Percentiles rank a stretch among this genome's conserved stretches.
Conservation (phyloP, 495 filamentous ascomycete species). For the Tuber indicum region DNA sequence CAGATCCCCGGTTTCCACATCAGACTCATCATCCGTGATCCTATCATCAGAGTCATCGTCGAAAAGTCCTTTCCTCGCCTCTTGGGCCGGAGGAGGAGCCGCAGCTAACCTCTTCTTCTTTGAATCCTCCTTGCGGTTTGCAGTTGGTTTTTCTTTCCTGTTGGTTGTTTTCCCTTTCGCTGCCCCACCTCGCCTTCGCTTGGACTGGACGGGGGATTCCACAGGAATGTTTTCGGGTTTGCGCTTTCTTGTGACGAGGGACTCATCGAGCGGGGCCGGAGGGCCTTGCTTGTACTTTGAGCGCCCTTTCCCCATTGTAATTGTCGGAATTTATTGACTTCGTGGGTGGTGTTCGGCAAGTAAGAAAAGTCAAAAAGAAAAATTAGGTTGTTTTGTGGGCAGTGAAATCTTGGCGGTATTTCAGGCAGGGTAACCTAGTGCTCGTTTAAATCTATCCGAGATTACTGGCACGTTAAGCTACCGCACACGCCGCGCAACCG, state of each 20-base stretch:
- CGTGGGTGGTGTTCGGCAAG: not conserved
- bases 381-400: not conserved
- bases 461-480: not conserved
- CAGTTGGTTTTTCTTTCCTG: constrained; percentile 33
- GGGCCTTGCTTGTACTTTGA: constrained; percentile 94
- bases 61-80: constrained; percentile 38
- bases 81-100: constrained; percentile 38
- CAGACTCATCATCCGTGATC: constrained; percentile 49
- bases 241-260: constrained; percentile 55
- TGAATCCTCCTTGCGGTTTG: constrained; percentile 32
- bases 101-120: constrained; percentile 44
- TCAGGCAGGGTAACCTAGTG: not conserved
- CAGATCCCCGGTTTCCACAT: constrained; percentile 54
- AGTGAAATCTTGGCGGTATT: not conserved
- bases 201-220: not conserved
- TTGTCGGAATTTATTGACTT: not conserved
- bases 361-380: not conserved
- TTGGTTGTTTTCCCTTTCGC: constrained; percentile 37
- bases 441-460: not conserved
- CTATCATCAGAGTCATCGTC: constrained; percentile 46
- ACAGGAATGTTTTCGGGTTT: constrained; percentile 32
- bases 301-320: constrained; percentile 75
- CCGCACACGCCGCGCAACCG: no score
- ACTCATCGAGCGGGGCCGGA: constrained; percentile 74
- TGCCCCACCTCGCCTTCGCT: constrained; percentile 44